Conservation (phyloP, 192 early-diverging fungal species). For the Coemansia sp. region DNA sequence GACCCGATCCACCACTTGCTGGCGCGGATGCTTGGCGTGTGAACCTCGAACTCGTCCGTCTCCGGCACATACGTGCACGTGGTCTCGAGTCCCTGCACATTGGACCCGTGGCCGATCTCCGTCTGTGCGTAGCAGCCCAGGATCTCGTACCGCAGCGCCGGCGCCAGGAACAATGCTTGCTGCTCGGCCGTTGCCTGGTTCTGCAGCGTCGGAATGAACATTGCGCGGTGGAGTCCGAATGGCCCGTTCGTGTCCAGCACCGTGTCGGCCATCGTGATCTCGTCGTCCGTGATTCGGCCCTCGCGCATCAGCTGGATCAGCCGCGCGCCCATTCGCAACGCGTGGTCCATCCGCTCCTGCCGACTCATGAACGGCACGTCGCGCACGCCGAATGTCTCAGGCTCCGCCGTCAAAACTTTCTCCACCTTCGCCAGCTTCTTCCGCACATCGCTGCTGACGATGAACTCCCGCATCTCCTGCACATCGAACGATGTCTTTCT, state of each 20-base stretch:
- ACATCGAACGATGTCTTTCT: slow-evolving; percentile 64
- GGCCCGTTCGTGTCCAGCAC: slow-evolving; percentile 50
- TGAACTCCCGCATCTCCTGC: slow-evolving; percentile 64
- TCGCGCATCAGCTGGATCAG: slow-evolving; percentile 62
- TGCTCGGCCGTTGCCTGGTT: slow-evolving; percentile 78
- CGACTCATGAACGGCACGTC: slow-evolving; percentile 72
- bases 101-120: slow-evolving; percentile 68
- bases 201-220: slow-evolving; percentile 82
- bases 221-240: slow-evolving; percentile 72
- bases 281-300: slow-evolving; percentile 29
- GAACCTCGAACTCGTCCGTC: slow-evolving; percentile 85
- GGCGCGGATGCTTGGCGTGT: slow-evolving; percentile 74
- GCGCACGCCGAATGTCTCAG: slow-evolving; percentile 67
- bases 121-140: slow-evolving; percentile 88
- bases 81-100: slow-evolving; percentile 90
- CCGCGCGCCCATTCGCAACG: slow-evolving; percentile 62
- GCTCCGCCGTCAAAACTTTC: slow-evolving; percentile 64
- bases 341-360: slow-evolving; percentile 63
- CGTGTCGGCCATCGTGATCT: slow-evolving; percentile 60
- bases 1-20: slow-evolving; percentile 90
- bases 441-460: slow-evolving; percentile 68
- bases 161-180: slow-evolving; percentile 72
- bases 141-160: slow-evolving; percentile 71
- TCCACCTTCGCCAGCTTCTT: slow-evolving; percentile 60
- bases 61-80: slow-evolving; percentile 80